A percentile compares a stretch with the other conserved stretches of the same genome.
These are phyloP conservation scores for Malus orientalis DNA, from an alignment of 306 rosid genomes.

Conservation along the genomic window DNA sequence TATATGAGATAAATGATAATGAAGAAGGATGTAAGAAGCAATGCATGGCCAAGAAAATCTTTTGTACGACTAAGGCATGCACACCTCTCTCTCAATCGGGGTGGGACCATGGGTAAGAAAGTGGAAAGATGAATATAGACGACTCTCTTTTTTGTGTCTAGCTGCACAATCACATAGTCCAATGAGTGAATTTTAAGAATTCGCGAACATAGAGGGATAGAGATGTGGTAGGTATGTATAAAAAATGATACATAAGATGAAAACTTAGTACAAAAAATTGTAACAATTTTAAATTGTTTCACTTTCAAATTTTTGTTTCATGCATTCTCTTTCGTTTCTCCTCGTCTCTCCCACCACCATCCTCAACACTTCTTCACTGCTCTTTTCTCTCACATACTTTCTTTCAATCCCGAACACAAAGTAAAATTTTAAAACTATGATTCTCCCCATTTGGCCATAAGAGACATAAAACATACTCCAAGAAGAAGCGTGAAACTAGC, in stretches of 20 bases:
- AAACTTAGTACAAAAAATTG: too few species aligned
- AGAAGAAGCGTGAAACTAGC: constrained; percentile 36
- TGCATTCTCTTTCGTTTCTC: neutral
- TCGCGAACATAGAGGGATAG: neutral
- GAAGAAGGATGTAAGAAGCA: neutral
- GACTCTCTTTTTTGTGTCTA: neutral
- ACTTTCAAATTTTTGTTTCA: neutral
- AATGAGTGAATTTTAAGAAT: neutral
- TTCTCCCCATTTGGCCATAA: constrained; percentile 31
- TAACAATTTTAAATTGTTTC: too few species aligned
- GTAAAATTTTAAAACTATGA: neutral
- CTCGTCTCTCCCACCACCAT: neutral
- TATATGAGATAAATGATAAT: neutral
- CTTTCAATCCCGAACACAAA: neutral
- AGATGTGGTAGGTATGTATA: too few species aligned
- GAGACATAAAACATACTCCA: constrained; percentile 48
- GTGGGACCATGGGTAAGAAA: too few species aligned
- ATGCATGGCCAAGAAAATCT: too few species aligned
- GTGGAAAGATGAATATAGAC: neutral
- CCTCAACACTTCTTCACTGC: neutral
- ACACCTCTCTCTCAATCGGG: too few species aligned
- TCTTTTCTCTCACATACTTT: neutral
- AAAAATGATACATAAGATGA: too few species aligned
- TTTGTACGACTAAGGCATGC: too few species aligned
- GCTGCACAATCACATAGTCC: neutral